A percentile compares a stretch with the other conserved stretches of the same genome.
These are phyloP conservation scores for Leccinum subgranulosum DNA, from an alignment of 768 basidiomycete genomes.

Conservation along the genomic window DNA sequence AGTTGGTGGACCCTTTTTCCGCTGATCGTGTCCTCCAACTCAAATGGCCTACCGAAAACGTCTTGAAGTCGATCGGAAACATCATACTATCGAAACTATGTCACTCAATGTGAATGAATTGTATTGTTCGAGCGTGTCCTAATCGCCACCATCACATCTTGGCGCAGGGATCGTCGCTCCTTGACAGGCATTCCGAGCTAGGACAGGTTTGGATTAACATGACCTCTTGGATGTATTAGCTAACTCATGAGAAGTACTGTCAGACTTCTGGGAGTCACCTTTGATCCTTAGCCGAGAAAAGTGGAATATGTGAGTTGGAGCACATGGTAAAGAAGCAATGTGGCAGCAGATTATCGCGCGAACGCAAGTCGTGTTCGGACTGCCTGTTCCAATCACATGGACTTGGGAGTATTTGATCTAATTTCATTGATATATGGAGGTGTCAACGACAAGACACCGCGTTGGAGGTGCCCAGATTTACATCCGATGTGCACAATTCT, in stretches of 20 bases:
- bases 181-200: not conserved
- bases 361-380: not conserved
- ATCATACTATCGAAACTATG: not conserved
- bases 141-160: not conserved
- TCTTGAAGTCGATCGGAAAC: not conserved
- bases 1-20: not conserved
- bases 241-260: not conserved
- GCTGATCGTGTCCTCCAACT: not conserved
- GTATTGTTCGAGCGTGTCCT: not conserved
- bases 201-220: not conserved
- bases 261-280: not conserved
- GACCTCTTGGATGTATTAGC: not conserved
- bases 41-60: not conserved
- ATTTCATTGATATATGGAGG: not conserved
- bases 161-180: not conserved
- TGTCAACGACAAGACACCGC: not conserved
- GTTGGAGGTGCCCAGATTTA: not conserved
- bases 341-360: not conserved
- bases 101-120: not conserved
- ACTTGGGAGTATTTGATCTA: not conserved
- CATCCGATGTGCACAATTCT: not conserved
- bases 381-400: not conserved
- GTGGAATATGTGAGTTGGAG: not conserved
- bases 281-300: not conserved
- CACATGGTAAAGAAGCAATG: not conserved